Evolutionary conservation across 2,329 filamentous ascomycete species (phyloP).

Genomic region (Lojkania enalia): DNA sequence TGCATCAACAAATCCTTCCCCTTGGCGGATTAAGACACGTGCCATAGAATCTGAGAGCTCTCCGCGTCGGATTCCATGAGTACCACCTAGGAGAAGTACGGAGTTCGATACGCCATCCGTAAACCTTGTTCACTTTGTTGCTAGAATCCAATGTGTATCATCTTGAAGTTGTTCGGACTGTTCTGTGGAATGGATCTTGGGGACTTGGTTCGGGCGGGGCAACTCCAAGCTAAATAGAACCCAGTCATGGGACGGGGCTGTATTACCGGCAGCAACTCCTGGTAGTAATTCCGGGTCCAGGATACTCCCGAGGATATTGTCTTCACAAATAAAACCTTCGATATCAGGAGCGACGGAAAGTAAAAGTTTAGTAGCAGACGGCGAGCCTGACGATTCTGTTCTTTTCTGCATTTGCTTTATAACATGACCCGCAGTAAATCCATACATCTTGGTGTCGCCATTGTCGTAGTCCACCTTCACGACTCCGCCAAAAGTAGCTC

Average conservation of each 20-base stretch:
- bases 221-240: background rate
- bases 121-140: conserved; percentile 1
- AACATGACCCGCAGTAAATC: background rate
- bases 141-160: background rate
- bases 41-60: conserved; percentile 2
- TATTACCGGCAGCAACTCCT: too few species aligned
- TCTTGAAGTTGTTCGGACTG: background rate
- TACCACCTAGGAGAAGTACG: conserved; percentile 4
- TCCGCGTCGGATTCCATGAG: conserved; percentile 1
- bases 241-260: background rate
- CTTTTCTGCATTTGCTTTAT: too few species aligned
- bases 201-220: background rate
- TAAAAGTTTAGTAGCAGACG: too few species aligned
- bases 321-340: too few species aligned
- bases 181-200: background rate
- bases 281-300: too few species aligned
- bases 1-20: conserved; percentile 5
- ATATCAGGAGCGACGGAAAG: too few species aligned
- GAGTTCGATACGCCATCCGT: conserved; percentile 5
- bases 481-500: background rate
- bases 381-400: too few species aligned
- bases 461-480: background rate
- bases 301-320: too few species aligned
- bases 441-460: background rate
- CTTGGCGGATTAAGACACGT: background rate